Evolutionary conservation across 2,329 filamentous ascomycete genomes (phyloP).

Genomic region (Fusarium nygamai): DNA sequence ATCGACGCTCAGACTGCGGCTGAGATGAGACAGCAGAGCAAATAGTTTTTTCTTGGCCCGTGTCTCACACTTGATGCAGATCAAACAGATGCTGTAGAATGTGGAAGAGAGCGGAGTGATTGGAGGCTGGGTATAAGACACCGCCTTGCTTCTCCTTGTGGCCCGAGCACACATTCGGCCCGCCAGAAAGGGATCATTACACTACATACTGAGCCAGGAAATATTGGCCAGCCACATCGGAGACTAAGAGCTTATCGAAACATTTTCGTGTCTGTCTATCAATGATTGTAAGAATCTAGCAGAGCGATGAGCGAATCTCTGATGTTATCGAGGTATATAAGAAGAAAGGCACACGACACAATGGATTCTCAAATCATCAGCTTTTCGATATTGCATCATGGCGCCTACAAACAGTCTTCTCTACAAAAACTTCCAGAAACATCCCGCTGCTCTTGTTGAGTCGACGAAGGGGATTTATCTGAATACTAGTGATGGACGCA

Average conservation of each 20-base stretch:
- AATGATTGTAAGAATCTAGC: background rate
- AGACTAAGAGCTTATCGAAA: background rate
- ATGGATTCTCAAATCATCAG: background rate
- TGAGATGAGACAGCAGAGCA: slow-evolving; percentile 10
- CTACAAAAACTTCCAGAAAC: slow-evolving; percentile 40
- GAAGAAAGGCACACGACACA: background rate
- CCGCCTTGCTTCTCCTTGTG: background rate
- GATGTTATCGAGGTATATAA: slow-evolving; percentile 1
- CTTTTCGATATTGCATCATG: slow-evolving; percentile 8
- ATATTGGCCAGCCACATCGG: background rate
- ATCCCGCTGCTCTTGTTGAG: slow-evolving; percentile 34
- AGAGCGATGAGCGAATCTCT: background rate
- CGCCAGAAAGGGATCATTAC: background rate
- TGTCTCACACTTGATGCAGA: background rate
- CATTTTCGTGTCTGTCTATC: background rate
- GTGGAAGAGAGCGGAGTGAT: background rate
- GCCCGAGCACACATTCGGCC: background rate
- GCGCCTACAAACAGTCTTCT: slow-evolving; percentile 34
- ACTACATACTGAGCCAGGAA: background rate
- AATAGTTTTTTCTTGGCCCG: background rate
- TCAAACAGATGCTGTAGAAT: background rate
- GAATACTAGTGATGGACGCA: slow-evolving; percentile 33
- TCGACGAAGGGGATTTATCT: slow-evolving; percentile 31
- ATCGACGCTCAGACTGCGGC: background rate
- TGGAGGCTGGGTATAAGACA: background rate